Evolutionary conservation across 2,329 filamentous ascomycete genomes (phyloP).

Genomic region (Plectosphaerella cucumerina): DNA sequence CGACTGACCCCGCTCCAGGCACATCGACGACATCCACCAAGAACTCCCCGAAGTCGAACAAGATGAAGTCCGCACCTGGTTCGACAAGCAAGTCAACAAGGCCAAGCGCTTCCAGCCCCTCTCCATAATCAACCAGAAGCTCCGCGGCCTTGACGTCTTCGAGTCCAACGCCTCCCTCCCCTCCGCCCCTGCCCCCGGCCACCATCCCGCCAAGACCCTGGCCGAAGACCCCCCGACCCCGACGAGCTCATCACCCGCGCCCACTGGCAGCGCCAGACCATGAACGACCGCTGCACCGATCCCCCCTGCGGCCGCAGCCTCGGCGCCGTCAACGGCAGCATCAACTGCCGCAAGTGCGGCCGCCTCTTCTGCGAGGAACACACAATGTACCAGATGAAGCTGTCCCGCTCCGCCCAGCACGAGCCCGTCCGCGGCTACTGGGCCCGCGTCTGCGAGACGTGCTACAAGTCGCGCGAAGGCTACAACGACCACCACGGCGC

Average conservation of each 20-base stretch:
- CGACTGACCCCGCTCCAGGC: slow-evolving; percentile 24
- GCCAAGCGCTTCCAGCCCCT: slow-evolving; percentile 91
- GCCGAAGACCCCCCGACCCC: slow-evolving; percentile 59
- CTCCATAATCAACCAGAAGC: slow-evolving; percentile 86
- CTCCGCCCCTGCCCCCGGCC: slow-evolving; percentile 14
- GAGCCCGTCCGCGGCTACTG: slow-evolving; percentile 88
- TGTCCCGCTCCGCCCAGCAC: slow-evolving; percentile 82
- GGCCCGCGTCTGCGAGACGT: slow-evolving; percentile 98
- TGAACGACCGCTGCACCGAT: slow-evolving; percentile 79
- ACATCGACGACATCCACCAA: slow-evolving; percentile 83
- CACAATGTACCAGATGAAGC: slow-evolving; percentile 99
- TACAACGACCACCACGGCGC: slow-evolving; percentile 86
- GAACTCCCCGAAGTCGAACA: slow-evolving; percentile 85
- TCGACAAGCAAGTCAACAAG: slow-evolving; percentile 89
- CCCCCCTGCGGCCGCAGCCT: slow-evolving; percentile 78
- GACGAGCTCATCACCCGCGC: slow-evolving; percentile 83
- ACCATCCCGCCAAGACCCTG: slow-evolving; percentile 33
- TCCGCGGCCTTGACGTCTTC: slow-evolving; percentile 89
- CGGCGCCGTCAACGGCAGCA: slow-evolving; percentile 72
- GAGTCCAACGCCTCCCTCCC: slow-evolving; percentile 75
- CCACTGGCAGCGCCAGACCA: slow-evolving; percentile 81
- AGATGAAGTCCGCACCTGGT: slow-evolving; percentile 95
- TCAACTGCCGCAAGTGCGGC: slow-evolving; percentile 93
- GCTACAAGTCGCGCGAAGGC: slow-evolving; percentile 92
- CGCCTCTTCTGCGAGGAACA: slow-evolving; percentile 94